A percentile compares a stretch with the other conserved stretches of the same genome.
These are phyloP conservation scores for Amphichorda felina DNA, from an alignment of 2,329 filamentous ascomycete genomes.

Conservation along the genomic window DNA sequence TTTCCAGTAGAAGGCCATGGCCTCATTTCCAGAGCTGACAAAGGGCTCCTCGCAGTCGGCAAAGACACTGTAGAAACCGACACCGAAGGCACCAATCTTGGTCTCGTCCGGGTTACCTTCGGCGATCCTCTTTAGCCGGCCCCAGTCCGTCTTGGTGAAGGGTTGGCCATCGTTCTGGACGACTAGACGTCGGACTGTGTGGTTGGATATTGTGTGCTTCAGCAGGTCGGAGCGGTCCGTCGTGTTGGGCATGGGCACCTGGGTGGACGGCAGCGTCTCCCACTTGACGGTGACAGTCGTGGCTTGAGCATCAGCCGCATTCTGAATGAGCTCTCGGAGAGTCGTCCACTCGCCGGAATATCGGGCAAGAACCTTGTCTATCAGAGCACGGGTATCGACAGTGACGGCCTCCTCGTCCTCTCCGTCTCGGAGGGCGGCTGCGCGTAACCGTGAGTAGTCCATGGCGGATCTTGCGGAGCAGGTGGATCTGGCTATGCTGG, in stretches of 20 bases:
- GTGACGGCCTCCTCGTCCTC: slow-evolving; percentile 95
- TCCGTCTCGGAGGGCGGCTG: slow-evolving; percentile 74
- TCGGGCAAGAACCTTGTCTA: slow-evolving; percentile 92
- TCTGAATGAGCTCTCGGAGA: slow-evolving; percentile 89
- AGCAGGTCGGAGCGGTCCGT: slow-evolving; percentile 59
- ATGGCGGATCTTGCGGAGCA: slow-evolving; percentile 29
- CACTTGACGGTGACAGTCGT: slow-evolving; percentile 83
- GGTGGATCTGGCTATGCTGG: neutral
- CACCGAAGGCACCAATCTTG: slow-evolving; percentile 96
- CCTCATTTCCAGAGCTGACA: slow-evolving; percentile 81
- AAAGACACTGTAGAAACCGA: slow-evolving; percentile 98
- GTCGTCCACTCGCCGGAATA: slow-evolving; percentile 94
- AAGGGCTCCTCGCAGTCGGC: slow-evolving; percentile 97
- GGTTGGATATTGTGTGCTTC: slow-evolving; percentile 73
- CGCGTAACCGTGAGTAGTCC: slow-evolving; percentile 68
- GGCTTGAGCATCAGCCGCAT: slow-evolving; percentile 93
- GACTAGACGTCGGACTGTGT: slow-evolving; percentile 76
- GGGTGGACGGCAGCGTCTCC: slow-evolving; percentile 77
- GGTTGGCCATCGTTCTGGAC: slow-evolving; percentile 87
- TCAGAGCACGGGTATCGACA: slow-evolving; percentile 90
- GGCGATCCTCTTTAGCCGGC: slow-evolving; percentile 87
- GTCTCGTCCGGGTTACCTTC: slow-evolving; percentile 98
- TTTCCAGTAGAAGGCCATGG: slow-evolving; percentile 99
- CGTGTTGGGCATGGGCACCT: slow-evolving; percentile 55
- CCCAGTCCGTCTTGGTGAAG: slow-evolving; percentile 88